Base-by-base conservation (phyloP, 495 filamentous ascomycete genomes). In the Aspergillus incahuasiensis region DNA sequence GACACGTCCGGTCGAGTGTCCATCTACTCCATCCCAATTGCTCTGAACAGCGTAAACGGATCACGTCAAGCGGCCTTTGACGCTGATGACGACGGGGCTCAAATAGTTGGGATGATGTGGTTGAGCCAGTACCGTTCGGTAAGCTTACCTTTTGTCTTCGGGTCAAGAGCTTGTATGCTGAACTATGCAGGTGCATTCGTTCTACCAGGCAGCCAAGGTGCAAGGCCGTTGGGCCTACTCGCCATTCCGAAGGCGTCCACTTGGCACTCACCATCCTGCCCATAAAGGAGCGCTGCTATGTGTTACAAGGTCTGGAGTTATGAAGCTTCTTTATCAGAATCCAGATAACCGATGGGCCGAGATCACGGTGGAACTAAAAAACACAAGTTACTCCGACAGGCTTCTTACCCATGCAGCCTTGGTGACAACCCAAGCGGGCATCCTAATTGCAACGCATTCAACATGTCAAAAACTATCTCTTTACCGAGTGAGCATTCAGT, bases 101-200 rank as follows among this genome's bases (percentile, higher is more conserved):
- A 83, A 40, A 75, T 95, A n/a, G 88, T 95, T 19, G 91, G 91
- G 5, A 80, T 89, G 68, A 86, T 86, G 70, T 96, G 91, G 91
- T 71, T 95, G 42, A 86, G 82, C 62, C 67, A 80, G n/a, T 72
- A 78, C 51, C 78, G 82, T 56, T 74, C 71, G 51, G 82, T 83
- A 73, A 59, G 72, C 68, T 22, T 24, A 20, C 22, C 18, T 20
- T 19, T 38, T 35, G 57, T 58, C 20, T n/a, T n/a, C n/a, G n/a
- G n/a, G 20, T 8, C 5, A 5, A 46, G 9, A 1, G 6, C 2
- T 21, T 11, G 34, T 12, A 39, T 46, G 38, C 47, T 59, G 28
- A 49, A 24, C 21, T 9, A 40, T 16, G 34, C 46, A 82, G 69
- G 67, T 79, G 13, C 79, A 80, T 55, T 74, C 78, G 20, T 81